Conservation (phyloP, 129 eudicot species). For the Erigeron canadensis region DNA sequence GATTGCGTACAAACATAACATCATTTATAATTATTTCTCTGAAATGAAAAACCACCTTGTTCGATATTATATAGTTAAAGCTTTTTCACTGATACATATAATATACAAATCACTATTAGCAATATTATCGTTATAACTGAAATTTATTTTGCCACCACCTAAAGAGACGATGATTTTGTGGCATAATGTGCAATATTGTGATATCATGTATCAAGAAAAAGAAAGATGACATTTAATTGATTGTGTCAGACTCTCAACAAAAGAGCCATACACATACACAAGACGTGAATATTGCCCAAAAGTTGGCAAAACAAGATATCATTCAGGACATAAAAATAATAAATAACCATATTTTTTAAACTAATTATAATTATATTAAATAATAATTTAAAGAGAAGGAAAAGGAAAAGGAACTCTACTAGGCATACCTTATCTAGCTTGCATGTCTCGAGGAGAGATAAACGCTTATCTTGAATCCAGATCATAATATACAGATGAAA, state of each 20-base stretch:
- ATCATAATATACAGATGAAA: conserved; percentile 78
- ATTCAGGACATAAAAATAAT: not conserved
- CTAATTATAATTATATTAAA: not conserved
- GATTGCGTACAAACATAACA: conserved; percentile 1
- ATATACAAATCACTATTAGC: not conserved
- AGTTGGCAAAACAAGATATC: not conserved
- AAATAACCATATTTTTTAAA: not conserved
- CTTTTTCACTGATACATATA: not conserved
- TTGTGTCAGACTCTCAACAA: not conserved
- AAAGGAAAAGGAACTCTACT: not conserved
- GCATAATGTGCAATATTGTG: not conserved
- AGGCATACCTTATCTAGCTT: conserved; percentile 70
- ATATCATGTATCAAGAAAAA: not conserved
- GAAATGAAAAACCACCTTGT: not conserved
- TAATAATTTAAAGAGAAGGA: not conserved
- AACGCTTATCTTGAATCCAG: conserved; percentile 84
- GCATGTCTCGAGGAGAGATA: conserved; percentile 70
- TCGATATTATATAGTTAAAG: no score
- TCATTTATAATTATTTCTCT: not conserved
- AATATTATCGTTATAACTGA: not conserved
- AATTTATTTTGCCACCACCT: not conserved
- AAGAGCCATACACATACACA: not conserved
- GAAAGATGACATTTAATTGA: not conserved
- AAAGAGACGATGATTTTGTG: not conserved
- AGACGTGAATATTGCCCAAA: not conserved